A percentile compares a stretch with the other conserved stretches of the same genome.
Conservation (phyloP, 2,329 filamentous ascomycete species). For the Arthroderma sp. region DNA sequence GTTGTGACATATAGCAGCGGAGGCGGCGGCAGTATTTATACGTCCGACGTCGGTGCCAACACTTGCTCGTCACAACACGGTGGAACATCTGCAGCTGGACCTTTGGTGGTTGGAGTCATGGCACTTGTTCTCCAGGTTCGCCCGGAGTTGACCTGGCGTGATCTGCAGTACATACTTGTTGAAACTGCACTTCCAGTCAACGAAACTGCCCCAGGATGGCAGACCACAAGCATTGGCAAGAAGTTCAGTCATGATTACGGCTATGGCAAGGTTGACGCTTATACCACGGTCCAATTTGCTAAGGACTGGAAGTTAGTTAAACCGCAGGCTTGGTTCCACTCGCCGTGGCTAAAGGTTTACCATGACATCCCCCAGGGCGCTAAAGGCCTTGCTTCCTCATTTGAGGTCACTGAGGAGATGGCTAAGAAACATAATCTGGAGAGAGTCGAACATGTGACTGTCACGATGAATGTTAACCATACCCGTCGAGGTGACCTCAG, state of each 20-base stretch:
- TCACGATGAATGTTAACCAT: conserved; percentile 95
- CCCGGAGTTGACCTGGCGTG: conserved; percentile 82
- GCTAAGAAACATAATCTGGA: conserved; percentile 71
- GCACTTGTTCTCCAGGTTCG: conserved; percentile 75
- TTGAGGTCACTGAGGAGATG: conserved; percentile 71
- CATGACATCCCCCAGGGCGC: conserved; percentile 74
- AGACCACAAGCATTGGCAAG: conserved; percentile 65
- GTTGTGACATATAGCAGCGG: conserved; percentile 97
- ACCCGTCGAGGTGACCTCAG: conserved; percentile 79
- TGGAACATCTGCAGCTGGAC: conserved; percentile 89
- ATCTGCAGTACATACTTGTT: conserved; percentile 83
- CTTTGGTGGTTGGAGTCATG: conserved; percentile 82
- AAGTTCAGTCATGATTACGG: conserved; percentile 91
- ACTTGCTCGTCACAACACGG: conserved; percentile 73
- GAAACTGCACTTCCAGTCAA: conserved; percentile 74
- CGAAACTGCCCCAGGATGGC: conserved; percentile 62
- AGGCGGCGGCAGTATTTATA: conserved; percentile 78
- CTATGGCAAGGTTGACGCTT: conserved; percentile 90
- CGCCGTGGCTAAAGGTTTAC: conserved; percentile 86
- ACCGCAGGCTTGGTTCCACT: conserved; percentile 88
- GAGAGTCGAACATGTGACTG: conserved; percentile 82
- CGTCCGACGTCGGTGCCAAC: conserved; percentile 81
- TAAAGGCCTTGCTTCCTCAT: conserved; percentile 63
- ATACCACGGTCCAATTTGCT: conserved; percentile 68
- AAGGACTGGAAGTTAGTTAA: conserved; percentile 82